Evolutionary conservation across 1,284 basidiomycete genomes (phyloP).

Genomic region (Macrocybe sp.): DNA sequence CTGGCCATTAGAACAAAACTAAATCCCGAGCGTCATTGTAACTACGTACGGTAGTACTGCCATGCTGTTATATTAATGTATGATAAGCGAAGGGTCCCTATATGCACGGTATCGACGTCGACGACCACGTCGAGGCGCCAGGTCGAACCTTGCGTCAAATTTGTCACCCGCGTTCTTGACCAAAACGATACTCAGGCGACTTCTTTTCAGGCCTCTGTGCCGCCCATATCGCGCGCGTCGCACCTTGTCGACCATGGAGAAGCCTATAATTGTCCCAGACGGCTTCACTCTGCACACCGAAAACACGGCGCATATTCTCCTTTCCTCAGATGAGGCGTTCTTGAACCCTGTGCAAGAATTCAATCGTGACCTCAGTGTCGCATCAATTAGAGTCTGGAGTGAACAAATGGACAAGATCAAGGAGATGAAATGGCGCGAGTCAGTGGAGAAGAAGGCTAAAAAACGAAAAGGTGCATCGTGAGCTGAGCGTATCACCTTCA

Average conservation of each 20-base stretch:
- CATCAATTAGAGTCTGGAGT: constrained; percentile 85
- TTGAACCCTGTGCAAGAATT: constrained; percentile 98
- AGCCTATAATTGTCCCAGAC: constrained; percentile 49
- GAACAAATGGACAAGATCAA: constrained; percentile 65
- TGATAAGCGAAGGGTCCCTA: no score
- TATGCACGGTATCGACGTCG: no score
- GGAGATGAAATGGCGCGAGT: constrained; percentile 53
- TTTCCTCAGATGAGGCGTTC: constrained; percentile 83
- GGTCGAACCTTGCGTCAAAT: no score
- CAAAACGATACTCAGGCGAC: constrained; percentile 6
- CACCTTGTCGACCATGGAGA: background rate
- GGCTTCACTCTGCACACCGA: constrained; percentile 82
- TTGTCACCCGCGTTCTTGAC: background rate
- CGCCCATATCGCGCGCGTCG: constrained; percentile 1
- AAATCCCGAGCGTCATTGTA: no score
- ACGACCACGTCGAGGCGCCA: no score
- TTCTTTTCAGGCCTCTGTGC: constrained; percentile 16
- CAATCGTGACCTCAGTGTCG: constrained; percentile 91
- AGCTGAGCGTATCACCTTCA: background rate
- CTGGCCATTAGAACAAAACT: no score
- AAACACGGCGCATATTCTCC: constrained; percentile 78
- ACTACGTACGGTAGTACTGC: no score
- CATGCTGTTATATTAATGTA: no score
- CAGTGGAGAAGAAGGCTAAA: constrained; percentile 28
- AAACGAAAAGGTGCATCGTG: constrained; percentile 22